Evolutionary conservation across 257 asterid species (phyloP).

Genomic region (Jacaranda copaia): DNA sequence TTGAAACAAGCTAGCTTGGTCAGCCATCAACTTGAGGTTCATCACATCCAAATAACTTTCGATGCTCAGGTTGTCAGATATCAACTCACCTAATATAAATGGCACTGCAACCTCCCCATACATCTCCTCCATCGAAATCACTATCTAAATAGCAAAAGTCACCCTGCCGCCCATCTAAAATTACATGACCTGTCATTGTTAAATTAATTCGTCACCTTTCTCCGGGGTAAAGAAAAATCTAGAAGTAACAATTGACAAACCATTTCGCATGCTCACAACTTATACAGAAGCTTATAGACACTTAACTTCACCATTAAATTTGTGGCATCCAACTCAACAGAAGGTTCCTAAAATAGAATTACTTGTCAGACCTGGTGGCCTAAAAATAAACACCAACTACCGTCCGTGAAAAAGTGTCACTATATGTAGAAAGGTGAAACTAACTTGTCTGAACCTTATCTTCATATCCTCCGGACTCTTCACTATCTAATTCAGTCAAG

Average conservation of each 20-base stretch:
- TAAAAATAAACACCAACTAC: conserved; percentile 48
- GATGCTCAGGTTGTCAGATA: conserved; percentile 43
- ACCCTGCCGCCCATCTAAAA: conserved; percentile 53
- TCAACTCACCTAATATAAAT: conserved; percentile 60
- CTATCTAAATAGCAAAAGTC: conserved; percentile 50
- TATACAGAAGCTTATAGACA: conserved; percentile 31
- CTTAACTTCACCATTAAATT: conserved; percentile 36
- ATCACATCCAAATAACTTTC: conserved; percentile 53
- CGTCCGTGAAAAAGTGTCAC: conserved; percentile 45
- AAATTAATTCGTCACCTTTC: conserved; percentile 49
- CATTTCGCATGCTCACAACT: conserved; percentile 49
- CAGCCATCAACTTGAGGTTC: conserved; percentile 52
- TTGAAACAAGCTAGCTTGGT: conserved; percentile 42
- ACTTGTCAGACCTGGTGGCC: conserved; percentile 57
- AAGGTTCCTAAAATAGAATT: conserved; percentile 39
- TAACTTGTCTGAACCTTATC: conserved; percentile 34
- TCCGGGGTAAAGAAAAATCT: conserved; percentile 41
- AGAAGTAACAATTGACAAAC: conserved; percentile 34
- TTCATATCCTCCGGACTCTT: conserved; percentile 38
- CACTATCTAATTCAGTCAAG: conserved; percentile 43
- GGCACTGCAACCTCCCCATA: conserved; percentile 62
- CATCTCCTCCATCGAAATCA: conserved; percentile 63
- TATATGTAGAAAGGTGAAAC: conserved; percentile 42
- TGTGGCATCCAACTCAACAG: conserved; percentile 33
- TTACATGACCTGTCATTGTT: conserved; percentile 65